Base-by-base conservation (phyloP, 75 land plant species). In the Azolla pinnata region DNA sequence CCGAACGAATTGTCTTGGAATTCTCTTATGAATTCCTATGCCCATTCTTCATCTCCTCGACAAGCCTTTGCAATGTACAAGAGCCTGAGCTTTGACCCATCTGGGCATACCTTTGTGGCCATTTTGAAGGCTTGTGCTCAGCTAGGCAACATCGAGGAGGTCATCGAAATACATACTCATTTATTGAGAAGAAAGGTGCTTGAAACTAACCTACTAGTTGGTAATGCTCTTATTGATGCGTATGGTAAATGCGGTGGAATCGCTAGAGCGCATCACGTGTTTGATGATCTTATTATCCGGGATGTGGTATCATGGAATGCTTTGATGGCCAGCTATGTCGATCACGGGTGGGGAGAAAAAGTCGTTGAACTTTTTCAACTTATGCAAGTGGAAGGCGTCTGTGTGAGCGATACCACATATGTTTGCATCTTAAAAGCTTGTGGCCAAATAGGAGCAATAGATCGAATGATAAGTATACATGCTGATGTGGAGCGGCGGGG, bases 391-490 rank as follows among this genome's bases (percentile, higher is more conserved):
- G 60, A 58, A 34, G 60, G 60, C 16, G 31, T 31, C 31, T 33
- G 35, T 7, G 46, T 23, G 5, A 31, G n/a, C 21, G 34, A 31
- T 4, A 38, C 33, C 33, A 58, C 60, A 3, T 32, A 17, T 7
- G 31, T 33, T 33, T 21, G 24, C 25, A 18, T 58, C 1, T 33
- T 58, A 16, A 16, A 31, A 31, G 60, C 60, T 10, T 58, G 60
- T 33, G n/a, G 40, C 42, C 16, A 58, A 5, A 2, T 59, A 40
- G 61, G 32, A 40, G 80, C 80, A 29, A 59, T 46, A 14, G 14
- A 46, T 80, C 20, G 70, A 61, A 50, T 20, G 83, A 81, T 31
- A 80, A 75, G 71, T 24, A 62, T 72, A 1, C 87, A 84, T 49
- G 76, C 45, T 0, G 79, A 77, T 26, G 51, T 77, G 17, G 69